Conservation (phyloP, 176 grass and related monocot genomes). For the Puccinellia tenuiflora region DNA sequence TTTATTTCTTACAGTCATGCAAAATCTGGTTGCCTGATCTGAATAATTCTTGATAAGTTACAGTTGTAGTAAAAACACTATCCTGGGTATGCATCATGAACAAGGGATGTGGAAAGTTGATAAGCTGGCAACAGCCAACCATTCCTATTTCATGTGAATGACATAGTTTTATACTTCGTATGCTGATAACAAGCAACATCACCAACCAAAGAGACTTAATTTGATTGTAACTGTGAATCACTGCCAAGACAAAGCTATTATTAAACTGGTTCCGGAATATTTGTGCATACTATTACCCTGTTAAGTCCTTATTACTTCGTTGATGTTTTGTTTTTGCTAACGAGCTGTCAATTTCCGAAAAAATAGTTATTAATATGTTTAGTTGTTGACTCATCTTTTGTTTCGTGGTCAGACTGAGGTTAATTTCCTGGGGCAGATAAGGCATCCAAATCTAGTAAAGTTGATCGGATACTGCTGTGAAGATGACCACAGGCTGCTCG, state of each 20-base stretch:
- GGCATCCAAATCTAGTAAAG: slow-evolving; percentile 98
- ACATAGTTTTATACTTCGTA: background rate
- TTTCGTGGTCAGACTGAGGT: slow-evolving; percentile 76
- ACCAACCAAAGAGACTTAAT: background rate
- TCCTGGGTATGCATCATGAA: background rate
- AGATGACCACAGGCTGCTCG: slow-evolving; percentile 93
- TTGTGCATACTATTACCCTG: background rate
- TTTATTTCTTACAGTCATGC: background rate
- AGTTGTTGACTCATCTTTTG: background rate
- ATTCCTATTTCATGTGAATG: background rate
- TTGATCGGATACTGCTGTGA: slow-evolving; percentile 99
- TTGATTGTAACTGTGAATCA: background rate
- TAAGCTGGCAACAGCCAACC: background rate
- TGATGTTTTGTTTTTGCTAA: background rate
- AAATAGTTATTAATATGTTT: too few relatives aligned
- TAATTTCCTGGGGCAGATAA: slow-evolving; percentile 91
- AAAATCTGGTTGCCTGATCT: background rate
- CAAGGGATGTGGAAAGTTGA: background rate
- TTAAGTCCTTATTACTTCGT: background rate
- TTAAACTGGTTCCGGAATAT: background rate
- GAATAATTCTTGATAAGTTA: background rate
- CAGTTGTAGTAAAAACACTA: background rate
- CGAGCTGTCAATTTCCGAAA: too few relatives aligned
- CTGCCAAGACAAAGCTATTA: slow-evolving; percentile 5
- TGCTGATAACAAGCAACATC: slow-evolving; percentile 5